These are phyloP conservation scores for Boletus rufocinnamomeus DNA, from an alignment of 768 basidiomycete genomes.

Conservation along the genomic window DNA sequence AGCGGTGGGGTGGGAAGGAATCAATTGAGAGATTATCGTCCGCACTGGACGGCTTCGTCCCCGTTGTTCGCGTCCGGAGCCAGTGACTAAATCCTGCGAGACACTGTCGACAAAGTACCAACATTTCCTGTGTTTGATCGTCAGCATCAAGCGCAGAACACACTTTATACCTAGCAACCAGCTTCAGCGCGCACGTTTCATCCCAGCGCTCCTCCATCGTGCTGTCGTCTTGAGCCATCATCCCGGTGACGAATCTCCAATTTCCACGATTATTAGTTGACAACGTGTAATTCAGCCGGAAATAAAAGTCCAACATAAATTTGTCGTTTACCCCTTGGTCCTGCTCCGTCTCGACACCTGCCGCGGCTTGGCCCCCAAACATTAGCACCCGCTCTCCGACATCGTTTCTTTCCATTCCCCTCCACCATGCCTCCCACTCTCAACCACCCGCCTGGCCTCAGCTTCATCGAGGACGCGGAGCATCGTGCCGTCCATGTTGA, in stretches of 20 bases:
- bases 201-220: neutral
- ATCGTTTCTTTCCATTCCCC: neutral
- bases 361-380: neutral
- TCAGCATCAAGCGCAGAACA: neutral
- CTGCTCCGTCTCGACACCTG: conserved; percentile 8
- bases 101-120: neutral
- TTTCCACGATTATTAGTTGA: conserved; percentile 26
- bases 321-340: conserved; percentile 13
- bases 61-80: neutral
- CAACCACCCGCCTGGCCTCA: conserved; percentile 62
- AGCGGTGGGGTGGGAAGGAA: neutral
- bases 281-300: conserved; percentile 12
- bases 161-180: neutral
- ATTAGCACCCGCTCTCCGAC: neutral
- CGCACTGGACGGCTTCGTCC: neutral
- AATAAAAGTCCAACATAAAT: conserved; percentile 23
- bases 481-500: conserved; percentile 58
- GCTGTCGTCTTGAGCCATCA: neutral
- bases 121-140: neutral
- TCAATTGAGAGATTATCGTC: neutral
- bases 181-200: neutral
- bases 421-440: conserved; percentile 62
- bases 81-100: neutral
- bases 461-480: conserved; percentile 64
- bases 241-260: neutral